Evolutionary conservation across 2,329 filamentous ascomycete species (phyloP), one percentile per base, ranked within the genome.

Genomic region (Hymenoscyphus fructigenus): DNA sequence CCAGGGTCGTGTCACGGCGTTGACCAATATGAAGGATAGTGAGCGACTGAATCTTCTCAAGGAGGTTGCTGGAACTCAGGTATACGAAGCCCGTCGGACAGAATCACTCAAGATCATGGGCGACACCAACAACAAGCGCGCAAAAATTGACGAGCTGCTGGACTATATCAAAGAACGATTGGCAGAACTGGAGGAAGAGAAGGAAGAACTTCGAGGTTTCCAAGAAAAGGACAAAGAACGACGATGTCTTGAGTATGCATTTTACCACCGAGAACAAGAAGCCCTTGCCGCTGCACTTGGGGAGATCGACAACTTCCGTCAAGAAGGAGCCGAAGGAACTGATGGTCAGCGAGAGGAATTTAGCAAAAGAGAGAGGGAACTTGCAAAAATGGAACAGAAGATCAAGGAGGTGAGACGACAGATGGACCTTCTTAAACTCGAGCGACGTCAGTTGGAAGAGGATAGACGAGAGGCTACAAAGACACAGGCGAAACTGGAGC

Each of bases 11-110:
- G 93, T 99, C 66, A 98, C 95, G 0, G 90, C 92, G 28, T 83
- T 99, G 75, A 99, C 95, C 56, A 99, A 98, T 77, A 99, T 99
- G 95, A 97, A 97, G 78, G 95, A 99, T 77, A 88, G 89, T 0
- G 93, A 97, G 76, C 87, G 95, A 61, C 80, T 99, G 68, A 93
- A 91, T 70, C 82, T 99, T 66, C 80, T 99, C 67, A 99, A 99
- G 78, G 95, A 98, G 75, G 95, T 99, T n/a, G 95, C 95, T 0
- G 95, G 95, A 67, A 99, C 95, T 7, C 93, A 97, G 74, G 93
- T 97, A 56, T 99, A 99, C 79, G 95, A 99, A 79, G 90, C 92
- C 61, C 90, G 94, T 64, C 88, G 96, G 67, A 85, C 92, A 32
- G 94, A 99, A 77, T 97, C 92, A 57, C 81, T 96, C 70, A 97